Percentiles rank a stretch among this genome's conserved stretches.
Conservation (phyloP, 768 basidiomycete species). For the Scleroderma citrinum region DNA sequence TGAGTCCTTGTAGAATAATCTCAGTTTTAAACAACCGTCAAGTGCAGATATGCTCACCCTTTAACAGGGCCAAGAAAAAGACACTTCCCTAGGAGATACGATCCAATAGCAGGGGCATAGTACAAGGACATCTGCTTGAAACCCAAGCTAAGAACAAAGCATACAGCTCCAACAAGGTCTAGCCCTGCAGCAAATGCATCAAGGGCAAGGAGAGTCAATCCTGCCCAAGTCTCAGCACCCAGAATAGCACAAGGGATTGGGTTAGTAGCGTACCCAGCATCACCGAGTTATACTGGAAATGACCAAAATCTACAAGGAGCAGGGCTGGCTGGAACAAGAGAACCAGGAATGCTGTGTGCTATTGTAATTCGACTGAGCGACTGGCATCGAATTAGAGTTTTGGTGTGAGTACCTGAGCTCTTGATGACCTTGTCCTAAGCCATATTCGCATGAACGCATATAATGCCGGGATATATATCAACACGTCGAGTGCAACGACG, state of each 20-base stretch:
- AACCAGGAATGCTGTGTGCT: constrained; percentile 55
- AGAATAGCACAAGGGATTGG: neutral
- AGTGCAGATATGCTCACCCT: constrained; percentile 47
- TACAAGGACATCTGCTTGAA: constrained; percentile 98
- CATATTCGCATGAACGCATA: constrained; percentile 60
- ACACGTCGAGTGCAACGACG: constrained; percentile 60
- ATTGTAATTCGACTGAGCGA: constrained; percentile 3
- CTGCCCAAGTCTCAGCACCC: constrained; percentile 28
- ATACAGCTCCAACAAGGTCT: constrained; percentile 72
- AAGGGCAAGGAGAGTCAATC: constrained; percentile 63
- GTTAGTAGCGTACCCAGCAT: constrained; percentile 66
- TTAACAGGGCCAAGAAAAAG: constrained; percentile 62
- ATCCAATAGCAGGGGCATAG: constrained; percentile 88
- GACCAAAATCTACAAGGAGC: constrained; percentile 83
- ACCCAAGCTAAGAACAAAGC: constrained; percentile 77
- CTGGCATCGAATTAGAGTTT: neutral
- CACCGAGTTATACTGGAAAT: constrained; percentile 93
- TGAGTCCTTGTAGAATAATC: constrained; percentile 24
- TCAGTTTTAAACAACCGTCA: constrained; percentile 2
- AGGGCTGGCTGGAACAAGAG: constrained; percentile 81
- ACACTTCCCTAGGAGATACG: constrained; percentile 87
- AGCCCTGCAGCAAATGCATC: constrained; percentile 62
- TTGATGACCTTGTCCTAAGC: constrained; percentile 62
- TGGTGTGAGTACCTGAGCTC: constrained; percentile 57
- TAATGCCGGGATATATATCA: constrained; percentile 74